Conservation (phyloP, 2,329 filamentous ascomycete species). For the Fusarium chlamydosporum region DNA sequence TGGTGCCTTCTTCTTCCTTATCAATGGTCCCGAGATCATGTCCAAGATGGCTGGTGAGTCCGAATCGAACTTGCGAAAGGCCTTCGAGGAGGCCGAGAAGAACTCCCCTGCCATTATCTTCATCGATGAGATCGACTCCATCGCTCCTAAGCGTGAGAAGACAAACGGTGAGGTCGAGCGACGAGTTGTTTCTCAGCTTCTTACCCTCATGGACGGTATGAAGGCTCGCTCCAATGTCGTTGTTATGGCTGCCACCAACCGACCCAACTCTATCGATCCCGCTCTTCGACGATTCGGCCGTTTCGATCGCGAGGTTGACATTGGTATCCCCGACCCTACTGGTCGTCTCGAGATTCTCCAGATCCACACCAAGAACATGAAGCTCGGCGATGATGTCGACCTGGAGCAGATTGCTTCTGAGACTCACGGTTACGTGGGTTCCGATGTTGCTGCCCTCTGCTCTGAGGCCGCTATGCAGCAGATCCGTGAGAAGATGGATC, state of each 20-base stretch:
- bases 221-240: conserved; percentile 99
- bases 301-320: conserved; percentile 99
- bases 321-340: conserved; percentile 97
- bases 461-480: conserved; percentile 99
- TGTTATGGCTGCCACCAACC: conserved; percentile 99
- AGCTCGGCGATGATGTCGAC: conserved; percentile 95
- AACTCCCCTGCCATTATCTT: conserved; percentile 99
- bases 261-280: conserved; percentile 98
- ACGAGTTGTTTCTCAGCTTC: conserved; percentile 95
- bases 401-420: conserved; percentile 96
- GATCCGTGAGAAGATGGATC: conserved; percentile 99
- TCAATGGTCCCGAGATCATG: conserved; percentile 99
- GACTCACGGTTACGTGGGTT: conserved; percentile 99
- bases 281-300: conserved; percentile 97
- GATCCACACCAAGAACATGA: conserved; percentile 99
- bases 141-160: conserved; percentile 99
- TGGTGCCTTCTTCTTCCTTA: conserved; percentile 98
- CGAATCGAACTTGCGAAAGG: conserved; percentile 97
- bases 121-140: conserved; percentile 99
- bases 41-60: conserved; percentile 99
- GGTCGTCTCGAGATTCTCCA: conserved; percentile 98
- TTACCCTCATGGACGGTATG: conserved; percentile 99
- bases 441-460: conserved; percentile 97
- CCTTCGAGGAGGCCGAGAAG: conserved; percentile 99
- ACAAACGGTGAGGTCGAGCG: conserved; percentile 99